Percentiles rank a stretch among this genome's conserved stretches.
Conservation (phyloP, 352 stramenopile species). For the Thraustotheca clavata region DNA sequence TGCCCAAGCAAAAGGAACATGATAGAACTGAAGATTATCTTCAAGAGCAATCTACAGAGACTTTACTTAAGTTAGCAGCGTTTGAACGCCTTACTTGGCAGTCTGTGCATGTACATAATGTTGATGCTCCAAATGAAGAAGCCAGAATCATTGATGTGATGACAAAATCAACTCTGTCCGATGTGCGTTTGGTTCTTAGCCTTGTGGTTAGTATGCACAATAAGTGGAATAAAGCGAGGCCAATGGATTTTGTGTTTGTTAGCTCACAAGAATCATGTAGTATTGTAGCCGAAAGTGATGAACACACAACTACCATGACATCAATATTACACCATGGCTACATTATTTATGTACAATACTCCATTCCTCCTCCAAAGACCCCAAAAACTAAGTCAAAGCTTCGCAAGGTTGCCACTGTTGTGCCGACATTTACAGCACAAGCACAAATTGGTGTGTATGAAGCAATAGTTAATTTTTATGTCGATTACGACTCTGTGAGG, state of each 20-base stretch:
- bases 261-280: neutral
- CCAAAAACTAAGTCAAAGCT: neutral
- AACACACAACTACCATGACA: neutral
- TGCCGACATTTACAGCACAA: neutral
- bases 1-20: neutral
- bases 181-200: neutral
- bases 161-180: neutral
- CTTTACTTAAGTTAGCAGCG: neutral
- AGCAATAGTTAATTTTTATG: neutral
- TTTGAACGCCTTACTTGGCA: constrained; percentile 2
- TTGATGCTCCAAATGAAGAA: neutral
- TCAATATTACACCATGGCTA: constrained; percentile 1
- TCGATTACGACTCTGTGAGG: neutral
- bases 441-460: neutral
- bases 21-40: neutral
- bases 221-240: neutral
- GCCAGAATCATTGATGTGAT: constrained; percentile 5
- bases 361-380: neutral
- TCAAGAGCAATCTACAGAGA: neutral
- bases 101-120: neutral
- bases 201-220: neutral
- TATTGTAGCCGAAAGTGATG: neutral
- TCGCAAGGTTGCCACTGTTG: neutral
- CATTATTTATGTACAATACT: constrained; percentile 3
- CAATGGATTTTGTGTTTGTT: neutral